Evolutionary conservation across 1,284 basidiomycete species (phyloP).

Genomic region (Vanrija humicola): DNA sequence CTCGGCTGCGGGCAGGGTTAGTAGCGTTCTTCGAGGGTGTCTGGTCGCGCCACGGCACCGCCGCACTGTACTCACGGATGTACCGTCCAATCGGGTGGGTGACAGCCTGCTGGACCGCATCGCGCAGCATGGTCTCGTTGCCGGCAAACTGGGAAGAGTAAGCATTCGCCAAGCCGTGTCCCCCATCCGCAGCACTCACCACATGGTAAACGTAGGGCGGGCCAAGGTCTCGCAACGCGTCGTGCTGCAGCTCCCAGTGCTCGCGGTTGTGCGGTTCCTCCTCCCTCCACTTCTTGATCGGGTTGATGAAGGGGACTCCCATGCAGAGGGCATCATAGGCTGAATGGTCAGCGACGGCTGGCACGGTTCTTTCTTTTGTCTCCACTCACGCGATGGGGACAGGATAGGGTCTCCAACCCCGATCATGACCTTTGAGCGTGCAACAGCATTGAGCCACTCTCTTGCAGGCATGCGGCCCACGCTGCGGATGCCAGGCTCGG

Average conservation of each 20-base stretch:
- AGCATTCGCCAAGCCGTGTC: constrained; percentile 22
- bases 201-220: constrained; percentile 51
- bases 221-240: constrained; percentile 27
- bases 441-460: constrained; percentile 6
- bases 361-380: neutral
- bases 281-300: constrained; percentile 44
- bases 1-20: constrained; percentile 6
- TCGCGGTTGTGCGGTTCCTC: constrained; percentile 36
- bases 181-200: neutral
- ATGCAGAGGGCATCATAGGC: constrained; percentile 51
- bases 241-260: constrained; percentile 47
- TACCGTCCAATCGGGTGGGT: constrained; percentile 30
- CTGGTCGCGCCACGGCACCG: no score
- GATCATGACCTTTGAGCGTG: constrained; percentile 8
- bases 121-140: constrained; percentile 25
- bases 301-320: constrained; percentile 52
- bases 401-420: neutral
- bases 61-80: constrained; percentile 25
- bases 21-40: no score
- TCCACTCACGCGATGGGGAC: constrained; percentile 3
- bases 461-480: neutral
- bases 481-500: neutral
- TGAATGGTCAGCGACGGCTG: neutral
- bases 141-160: constrained; percentile 3
- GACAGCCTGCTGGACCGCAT: constrained; percentile 24